Conservation (phyloP, 495 filamentous ascomycete genomes). For the Neurospora sp. region DNA sequence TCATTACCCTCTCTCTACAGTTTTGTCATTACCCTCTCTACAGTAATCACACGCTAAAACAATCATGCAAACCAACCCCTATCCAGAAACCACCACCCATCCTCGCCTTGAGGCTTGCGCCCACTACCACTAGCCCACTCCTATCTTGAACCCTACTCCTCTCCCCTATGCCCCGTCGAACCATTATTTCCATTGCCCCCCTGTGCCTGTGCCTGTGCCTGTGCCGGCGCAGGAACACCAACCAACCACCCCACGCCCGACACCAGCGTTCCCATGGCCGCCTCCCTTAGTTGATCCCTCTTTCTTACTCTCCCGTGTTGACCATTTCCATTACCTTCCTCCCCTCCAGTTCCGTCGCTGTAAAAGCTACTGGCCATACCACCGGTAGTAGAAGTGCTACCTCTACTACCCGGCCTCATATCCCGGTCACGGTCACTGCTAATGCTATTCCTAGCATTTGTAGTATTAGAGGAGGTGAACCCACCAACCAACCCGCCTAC, state of each 20-base stretch:
- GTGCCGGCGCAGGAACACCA: constrained; percentile 51
- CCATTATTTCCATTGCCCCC: constrained; percentile 1
- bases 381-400: neutral
- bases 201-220: neutral
- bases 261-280: constrained; percentile 59
- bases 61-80: neutral
- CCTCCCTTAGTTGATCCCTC: constrained; percentile 73
- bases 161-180: neutral
- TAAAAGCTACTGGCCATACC: neutral
- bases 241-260: constrained; percentile 83
- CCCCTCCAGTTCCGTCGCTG: neutral
- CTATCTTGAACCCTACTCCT: neutral
- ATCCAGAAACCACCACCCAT: neutral
- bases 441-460: neutral
- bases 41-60: neutral
- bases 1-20: neutral
- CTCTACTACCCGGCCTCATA: neutral
- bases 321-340: constrained; percentile 18
- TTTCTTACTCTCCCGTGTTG: constrained; percentile 52
- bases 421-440: neutral
- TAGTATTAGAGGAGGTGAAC: neutral
- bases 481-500: neutral
- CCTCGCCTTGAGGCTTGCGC: too few species aligned
- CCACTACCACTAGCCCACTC: neutral
- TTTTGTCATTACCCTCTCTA: too few species aligned